A percentile compares a stretch with the other conserved stretches of the same genome.
These are phyloP conservation scores for Schizophyllum commune DNA, from an alignment of 1,284 basidiomycete genomes.

Conservation along the genomic window DNA sequence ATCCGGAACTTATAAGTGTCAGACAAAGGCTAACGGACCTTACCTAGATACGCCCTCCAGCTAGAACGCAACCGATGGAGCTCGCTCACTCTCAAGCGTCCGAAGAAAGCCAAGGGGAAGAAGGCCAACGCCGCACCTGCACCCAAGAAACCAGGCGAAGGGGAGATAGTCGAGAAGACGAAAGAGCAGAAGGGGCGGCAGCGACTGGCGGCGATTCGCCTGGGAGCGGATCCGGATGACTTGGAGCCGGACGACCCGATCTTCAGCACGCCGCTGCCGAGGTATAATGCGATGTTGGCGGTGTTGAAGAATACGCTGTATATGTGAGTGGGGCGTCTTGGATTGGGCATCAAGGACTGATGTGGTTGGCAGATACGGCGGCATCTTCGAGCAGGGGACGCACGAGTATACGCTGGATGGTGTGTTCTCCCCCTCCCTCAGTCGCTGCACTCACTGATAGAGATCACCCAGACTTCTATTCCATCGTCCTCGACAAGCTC, in stretches of 20 bases:
- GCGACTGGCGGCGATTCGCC: conserved; percentile 21
- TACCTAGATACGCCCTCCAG: conserved; percentile 71
- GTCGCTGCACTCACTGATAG: too few relatives aligned
- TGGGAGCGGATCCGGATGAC: conserved; percentile 13
- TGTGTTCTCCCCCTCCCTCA: too few relatives aligned
- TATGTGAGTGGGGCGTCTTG: conserved; percentile 43
- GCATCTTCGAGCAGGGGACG: conserved; percentile 76
- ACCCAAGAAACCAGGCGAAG: conserved; percentile 31
- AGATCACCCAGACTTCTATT: conserved; percentile 47
- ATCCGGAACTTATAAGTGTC: too few relatives aligned
- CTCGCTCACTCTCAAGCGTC: conserved; percentile 63
- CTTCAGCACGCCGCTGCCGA: conserved; percentile 60
- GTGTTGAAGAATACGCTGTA: conserved; percentile 82
- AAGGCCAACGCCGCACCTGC: conserved; percentile 23
- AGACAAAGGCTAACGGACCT: background rate
- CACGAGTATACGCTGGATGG: conserved; percentile 80
- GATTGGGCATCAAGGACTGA: background rate
- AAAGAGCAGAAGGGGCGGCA: conserved; percentile 18
- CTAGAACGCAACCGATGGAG: conserved; percentile 78
- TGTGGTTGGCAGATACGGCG: conserved; percentile 60
- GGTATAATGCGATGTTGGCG: conserved; percentile 93
- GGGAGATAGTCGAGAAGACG: conserved; percentile 7
- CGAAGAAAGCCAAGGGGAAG: conserved; percentile 35
- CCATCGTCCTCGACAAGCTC: conserved; percentile 73
- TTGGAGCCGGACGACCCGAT: conserved; percentile 67